Conservation (phyloP, 176 grass and related monocot genomes). For the Melocanna baccifera region DNA sequence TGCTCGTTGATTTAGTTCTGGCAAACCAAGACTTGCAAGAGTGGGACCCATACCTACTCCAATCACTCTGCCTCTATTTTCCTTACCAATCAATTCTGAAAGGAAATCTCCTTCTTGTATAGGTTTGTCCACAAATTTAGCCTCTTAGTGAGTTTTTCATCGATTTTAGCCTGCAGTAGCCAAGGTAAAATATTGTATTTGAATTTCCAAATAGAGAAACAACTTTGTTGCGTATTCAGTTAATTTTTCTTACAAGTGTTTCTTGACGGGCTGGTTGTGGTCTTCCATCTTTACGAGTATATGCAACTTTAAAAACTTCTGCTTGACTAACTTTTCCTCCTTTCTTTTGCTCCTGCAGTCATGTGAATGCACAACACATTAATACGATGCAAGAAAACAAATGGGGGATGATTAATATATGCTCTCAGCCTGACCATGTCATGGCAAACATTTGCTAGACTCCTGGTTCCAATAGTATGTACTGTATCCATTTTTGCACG, state of each 20-base stretch:
- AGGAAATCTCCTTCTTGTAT: not conserved
- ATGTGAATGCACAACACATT: not conserved
- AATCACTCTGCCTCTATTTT: not conserved
- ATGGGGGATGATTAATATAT: not conserved
- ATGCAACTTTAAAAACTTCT: not conserved
- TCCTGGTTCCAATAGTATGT: not conserved
- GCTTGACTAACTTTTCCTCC: not conserved
- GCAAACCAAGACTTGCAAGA: not conserved
- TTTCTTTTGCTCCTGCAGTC: not conserved
- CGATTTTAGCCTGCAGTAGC: not conserved
- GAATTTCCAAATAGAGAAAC: not conserved
- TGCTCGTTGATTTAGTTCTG: not conserved
- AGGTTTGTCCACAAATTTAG: not conserved
- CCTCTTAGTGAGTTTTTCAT: not conserved
- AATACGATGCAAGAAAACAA: not conserved
- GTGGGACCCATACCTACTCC: not conserved
- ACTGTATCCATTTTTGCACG: not conserved
- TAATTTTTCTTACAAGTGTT: not conserved
- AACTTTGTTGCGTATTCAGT: not conserved
- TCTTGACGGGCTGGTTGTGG: not conserved
- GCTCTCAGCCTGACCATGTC: not conserved
- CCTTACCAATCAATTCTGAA: not conserved
- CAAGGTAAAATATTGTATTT: too few relatives aligned
- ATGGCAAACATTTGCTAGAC: not conserved
- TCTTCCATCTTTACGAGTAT: not conserved